Conservation (phyloP, 2,329 filamentous ascomycete species). For the Colletotrichum echinochloae region DNA sequence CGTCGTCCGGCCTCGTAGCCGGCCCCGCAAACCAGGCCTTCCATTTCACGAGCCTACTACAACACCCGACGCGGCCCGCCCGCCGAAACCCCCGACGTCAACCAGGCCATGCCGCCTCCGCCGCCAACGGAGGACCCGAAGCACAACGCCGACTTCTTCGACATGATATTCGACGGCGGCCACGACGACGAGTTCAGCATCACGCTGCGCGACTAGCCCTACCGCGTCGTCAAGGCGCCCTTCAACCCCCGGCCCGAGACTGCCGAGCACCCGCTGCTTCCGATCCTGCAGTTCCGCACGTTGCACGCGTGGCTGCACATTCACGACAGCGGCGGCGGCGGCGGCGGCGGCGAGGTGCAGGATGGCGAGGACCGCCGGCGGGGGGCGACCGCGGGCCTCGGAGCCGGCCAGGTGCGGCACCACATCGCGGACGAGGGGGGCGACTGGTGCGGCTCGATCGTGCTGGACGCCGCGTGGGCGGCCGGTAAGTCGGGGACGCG, state of each 20-base stretch:
- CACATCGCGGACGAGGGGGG: not conserved
- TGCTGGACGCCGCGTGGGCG: not conserved
- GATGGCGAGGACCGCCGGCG: too few relatives aligned
- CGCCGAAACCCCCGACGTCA: too few relatives aligned
- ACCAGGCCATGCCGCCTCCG: too few relatives aligned
- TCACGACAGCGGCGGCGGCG: not conserved
- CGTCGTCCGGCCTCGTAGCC: too few relatives aligned
- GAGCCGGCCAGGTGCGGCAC: not conserved
- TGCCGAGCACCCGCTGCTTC: not conserved
- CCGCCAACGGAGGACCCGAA: not conserved
- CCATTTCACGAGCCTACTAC: too few relatives aligned
- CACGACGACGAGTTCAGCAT: not conserved
- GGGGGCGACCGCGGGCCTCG: too few relatives aligned
- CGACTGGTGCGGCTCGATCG: not conserved
- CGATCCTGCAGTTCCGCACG: not conserved
- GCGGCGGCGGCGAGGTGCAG: too few relatives aligned
- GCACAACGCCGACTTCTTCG: not conserved
- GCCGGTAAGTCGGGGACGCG: not conserved
- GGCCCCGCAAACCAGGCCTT: too few relatives aligned
- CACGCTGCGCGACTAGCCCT: not conserved
- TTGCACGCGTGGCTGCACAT: not conserved
- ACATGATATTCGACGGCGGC: not conserved
- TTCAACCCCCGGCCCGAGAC: not conserved
- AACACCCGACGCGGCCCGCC: too few relatives aligned
- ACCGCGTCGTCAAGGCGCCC: not conserved